phyloP scores from a whole-genome alignment of 345 rosid species.

The Salix udensis region DNA sequence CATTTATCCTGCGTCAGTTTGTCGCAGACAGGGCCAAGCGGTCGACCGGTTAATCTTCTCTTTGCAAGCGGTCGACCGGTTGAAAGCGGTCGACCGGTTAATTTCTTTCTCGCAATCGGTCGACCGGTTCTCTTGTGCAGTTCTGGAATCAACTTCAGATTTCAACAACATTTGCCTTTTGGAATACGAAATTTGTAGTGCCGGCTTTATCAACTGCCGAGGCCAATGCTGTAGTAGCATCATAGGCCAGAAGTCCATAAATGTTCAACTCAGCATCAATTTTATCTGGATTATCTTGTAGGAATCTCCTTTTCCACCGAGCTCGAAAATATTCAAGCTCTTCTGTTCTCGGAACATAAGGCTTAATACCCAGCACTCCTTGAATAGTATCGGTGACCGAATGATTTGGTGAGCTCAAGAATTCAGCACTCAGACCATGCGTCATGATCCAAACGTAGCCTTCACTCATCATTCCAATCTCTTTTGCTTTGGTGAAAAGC shows the following conservation, averaged over 20 bases:
- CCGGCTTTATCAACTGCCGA: slow-evolving; percentile 31
- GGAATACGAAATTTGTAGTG: not conserved
- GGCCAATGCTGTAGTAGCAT: slow-evolving; percentile 40
- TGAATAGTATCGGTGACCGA: slow-evolving; percentile 27
- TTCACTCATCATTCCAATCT: slow-evolving; percentile 51
- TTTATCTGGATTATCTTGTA: slow-evolving; percentile 11
- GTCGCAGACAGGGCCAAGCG: too few relatives aligned
- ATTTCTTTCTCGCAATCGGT: too few relatives aligned
- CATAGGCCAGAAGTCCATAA: slow-evolving; percentile 42
- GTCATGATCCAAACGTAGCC: slow-evolving; percentile 59
- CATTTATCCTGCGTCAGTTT: too few relatives aligned
- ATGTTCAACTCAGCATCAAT: slow-evolving; percentile 10
- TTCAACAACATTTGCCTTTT: slow-evolving; percentile 7
- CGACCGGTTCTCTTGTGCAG: too few relatives aligned
- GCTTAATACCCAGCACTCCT: slow-evolving; percentile 37
- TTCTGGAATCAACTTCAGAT: too few relatives aligned
- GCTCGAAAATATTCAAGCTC: slow-evolving; percentile 14
- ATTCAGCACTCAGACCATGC: slow-evolving; percentile 13
- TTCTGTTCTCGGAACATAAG: slow-evolving; percentile 19
- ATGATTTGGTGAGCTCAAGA: slow-evolving; percentile 1
- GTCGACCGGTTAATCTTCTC: too few relatives aligned
- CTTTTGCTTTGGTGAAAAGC: slow-evolving; percentile 36
- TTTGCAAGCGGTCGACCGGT: too few relatives aligned
- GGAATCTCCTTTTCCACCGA: slow-evolving; percentile 32
- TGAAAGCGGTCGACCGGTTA: too few relatives aligned